phyloP scores from a whole-genome alignment of 169 alveolate species.

The Amoebophrya sp. region DNA sequence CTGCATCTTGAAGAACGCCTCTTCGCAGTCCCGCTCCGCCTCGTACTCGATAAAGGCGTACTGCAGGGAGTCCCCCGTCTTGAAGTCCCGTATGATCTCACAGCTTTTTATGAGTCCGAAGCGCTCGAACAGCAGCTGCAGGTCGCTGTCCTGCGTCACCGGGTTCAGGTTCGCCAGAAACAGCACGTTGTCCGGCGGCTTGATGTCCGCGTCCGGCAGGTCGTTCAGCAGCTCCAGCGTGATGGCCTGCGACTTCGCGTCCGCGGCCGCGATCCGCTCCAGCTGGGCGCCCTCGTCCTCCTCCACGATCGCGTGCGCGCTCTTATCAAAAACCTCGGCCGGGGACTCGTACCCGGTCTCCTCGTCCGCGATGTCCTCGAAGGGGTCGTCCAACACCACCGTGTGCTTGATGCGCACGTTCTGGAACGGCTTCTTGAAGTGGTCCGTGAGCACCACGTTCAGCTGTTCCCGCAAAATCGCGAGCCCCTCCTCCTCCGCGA shows the following conservation, averaged over 20 bases:
- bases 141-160: conserved; percentile 85
- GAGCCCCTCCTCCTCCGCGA: conserved; percentile 67
- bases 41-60: conserved; percentile 97
- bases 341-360: conserved; percentile 31
- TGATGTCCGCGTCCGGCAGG: conserved; percentile 93
- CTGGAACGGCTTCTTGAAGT: conserved; percentile 55
- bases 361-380: conserved; percentile 42
- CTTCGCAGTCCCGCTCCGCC: conserved; percentile 81
- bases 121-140: conserved; percentile 70
- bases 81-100: conserved; percentile 86
- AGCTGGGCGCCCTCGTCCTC: conserved; percentile 62
- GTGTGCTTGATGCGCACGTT: conserved; percentile 74
- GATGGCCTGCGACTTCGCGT: conserved; percentile 83
- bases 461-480: conserved; percentile 40
- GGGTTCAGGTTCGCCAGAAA: conserved; percentile 95
- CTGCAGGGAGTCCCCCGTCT: conserved; percentile 90
- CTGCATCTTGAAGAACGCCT: conserved; percentile 93
- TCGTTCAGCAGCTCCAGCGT: conserved; percentile 93
- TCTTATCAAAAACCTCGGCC: neutral
- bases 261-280: conserved; percentile 62
- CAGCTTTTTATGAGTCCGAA: conserved; percentile 86
- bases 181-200: conserved; percentile 95
- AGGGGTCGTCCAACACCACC: conserved; percentile 76
- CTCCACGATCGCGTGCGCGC: conserved; percentile 18
- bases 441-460: conserved; percentile 59